Evolutionary conservation across 768 basidiomycete genomes (phyloP), one percentile per base, ranked within the genome.

Genomic region (Hortiboletus flavorubellus): DNA sequence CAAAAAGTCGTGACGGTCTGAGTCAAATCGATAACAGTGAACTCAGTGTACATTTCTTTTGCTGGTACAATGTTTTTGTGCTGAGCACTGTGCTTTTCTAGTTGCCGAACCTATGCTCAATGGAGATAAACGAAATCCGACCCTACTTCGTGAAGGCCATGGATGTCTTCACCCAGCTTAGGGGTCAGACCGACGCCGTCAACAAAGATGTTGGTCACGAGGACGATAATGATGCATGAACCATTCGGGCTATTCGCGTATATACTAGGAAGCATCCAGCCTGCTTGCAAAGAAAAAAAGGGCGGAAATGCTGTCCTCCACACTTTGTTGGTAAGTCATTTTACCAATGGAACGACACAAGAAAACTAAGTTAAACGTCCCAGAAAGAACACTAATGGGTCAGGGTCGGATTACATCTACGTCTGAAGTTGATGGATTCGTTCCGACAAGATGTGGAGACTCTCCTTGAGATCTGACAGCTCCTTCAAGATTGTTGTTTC

Each of bases 41-140:
- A 68, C 78, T 93, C 29, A 85, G 84, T 72, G 92, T 91, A 69
- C 40, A 85, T 72, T n/a, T n/a, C 39, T 46, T 48, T 46, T 33
- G 31, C 34, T 34, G 8, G 15, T 4, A 33, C 54, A 12, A 35
- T 46, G 42, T 50, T 41, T 44, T 44, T 15, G 21, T 47, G 49
- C 38, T 49, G 37, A 49, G 5, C 18, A 16, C 15, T 26, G 23
- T 15, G 1, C 18, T 42, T 35, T 31, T 30, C 38, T 16, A 95
- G 93, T 77, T 97, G 56, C 84, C 91, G 5, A 90, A 93, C 60
- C 74, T 96, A 18, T 89, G 85, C 56, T 84, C 91, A 1, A 87
- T 95, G 86, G 93, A 97, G 70, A 90, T 97, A 72, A 93, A 93
- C 73, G 94, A 96, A 68, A 89, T 96, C 61, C 80, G 92, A 37